Evolutionary conservation across 2,329 filamentous ascomycete species (phyloP).

Genomic region (Thielaviopsis ethacetica): DNA sequence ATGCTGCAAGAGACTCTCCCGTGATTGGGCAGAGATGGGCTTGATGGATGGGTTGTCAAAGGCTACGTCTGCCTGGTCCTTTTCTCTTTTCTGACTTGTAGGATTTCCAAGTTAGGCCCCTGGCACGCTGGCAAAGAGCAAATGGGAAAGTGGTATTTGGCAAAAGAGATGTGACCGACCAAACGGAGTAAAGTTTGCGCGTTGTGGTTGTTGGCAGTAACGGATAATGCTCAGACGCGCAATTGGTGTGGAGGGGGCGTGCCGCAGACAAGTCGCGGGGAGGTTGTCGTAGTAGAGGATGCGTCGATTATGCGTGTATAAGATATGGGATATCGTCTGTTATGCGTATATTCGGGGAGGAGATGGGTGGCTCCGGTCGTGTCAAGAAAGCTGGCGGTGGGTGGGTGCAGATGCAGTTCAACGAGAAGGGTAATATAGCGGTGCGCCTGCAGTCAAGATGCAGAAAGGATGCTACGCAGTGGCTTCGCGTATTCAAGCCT

Average conservation of each 20-base stretch:
- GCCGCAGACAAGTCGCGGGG: neutral
- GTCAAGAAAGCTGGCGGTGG: neutral
- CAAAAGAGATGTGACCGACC: neutral
- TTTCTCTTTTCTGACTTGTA: neutral
- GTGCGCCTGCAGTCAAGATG: neutral
- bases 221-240: neutral
- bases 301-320: neutral
- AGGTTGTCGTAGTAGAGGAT: neutral
- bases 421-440: neutral
- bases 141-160: neutral
- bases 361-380: neutral
- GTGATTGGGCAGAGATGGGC: neutral
- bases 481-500: neutral
- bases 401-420: neutral
- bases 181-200: neutral
- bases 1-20: neutral
- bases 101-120: neutral
- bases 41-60: neutral
- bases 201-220: neutral
- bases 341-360: too few species aligned
- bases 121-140: neutral
- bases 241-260: neutral
- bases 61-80: neutral
- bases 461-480: neutral
- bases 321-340: neutral